Evolutionary conservation across 495 filamentous ascomycete species (phyloP).

Genomic region (Pyronema omphalodes): DNA sequence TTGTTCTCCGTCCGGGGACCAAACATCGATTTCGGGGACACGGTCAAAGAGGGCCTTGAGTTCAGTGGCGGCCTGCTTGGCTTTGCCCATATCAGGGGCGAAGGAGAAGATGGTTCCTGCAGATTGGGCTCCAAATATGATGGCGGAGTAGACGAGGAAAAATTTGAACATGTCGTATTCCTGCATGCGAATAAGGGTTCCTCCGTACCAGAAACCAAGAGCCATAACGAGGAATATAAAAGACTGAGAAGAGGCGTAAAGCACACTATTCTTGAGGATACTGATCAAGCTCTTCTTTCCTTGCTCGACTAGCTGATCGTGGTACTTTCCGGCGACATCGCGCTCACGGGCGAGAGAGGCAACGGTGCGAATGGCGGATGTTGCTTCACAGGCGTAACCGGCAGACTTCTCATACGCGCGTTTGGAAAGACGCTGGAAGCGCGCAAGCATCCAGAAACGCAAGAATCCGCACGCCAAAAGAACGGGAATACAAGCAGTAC

Average conservation of each 20-base stretch:
- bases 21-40: slow-evolving; percentile 58
- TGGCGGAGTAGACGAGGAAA: slow-evolving; percentile 63
- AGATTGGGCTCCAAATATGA: slow-evolving; percentile 69
- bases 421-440: slow-evolving; percentile 54
- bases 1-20: slow-evolving; percentile 52
- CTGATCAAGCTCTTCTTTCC: slow-evolving; percentile 42
- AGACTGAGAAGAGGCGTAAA: slow-evolving; percentile 66
- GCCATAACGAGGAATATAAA: slow-evolving; percentile 67
- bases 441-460: slow-evolving; percentile 64
- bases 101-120: slow-evolving; percentile 80
- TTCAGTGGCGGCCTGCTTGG: slow-evolving; percentile 56
- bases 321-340: slow-evolving; percentile 62
- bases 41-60: slow-evolving; percentile 67
- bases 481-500: slow-evolving; percentile 57
- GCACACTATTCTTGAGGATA: slow-evolving; percentile 44
- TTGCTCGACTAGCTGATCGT: slow-evolving; percentile 43
- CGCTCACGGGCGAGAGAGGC: slow-evolving; percentile 71
- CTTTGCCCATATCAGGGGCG: slow-evolving; percentile 75
- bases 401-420: slow-evolving; percentile 54
- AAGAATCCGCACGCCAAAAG: slow-evolving; percentile 67
- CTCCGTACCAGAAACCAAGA: slow-evolving; percentile 91
- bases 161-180: slow-evolving; percentile 31
- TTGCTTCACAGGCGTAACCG: slow-evolving; percentile 77
- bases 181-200: slow-evolving; percentile 47
- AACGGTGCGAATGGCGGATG: slow-evolving; percentile 78